phyloP scores from a whole-genome alignment of 306 rosid species.

The Rosa rugosa region DNA sequence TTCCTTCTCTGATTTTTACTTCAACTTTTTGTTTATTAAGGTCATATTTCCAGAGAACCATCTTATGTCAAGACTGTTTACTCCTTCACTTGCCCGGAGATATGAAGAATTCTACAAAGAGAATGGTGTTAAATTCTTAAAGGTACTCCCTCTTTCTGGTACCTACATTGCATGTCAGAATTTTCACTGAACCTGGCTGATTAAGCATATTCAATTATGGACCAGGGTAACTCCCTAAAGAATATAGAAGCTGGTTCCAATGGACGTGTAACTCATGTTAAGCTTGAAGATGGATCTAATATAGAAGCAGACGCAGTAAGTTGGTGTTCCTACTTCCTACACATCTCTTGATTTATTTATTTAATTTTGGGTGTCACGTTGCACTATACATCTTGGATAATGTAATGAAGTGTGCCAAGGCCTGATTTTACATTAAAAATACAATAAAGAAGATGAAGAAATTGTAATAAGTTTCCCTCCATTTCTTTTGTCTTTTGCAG shows the following conservation, averaged over 20 bases:
- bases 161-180: not conserved
- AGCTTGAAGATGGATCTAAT: constrained; percentile 77
- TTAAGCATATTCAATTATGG: constrained; percentile 30
- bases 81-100: constrained; percentile 84
- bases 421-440: constrained; percentile 1
- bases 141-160: constrained; percentile 41
- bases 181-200: not conserved
- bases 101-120: constrained; percentile 84
- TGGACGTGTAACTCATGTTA: constrained; percentile 66
- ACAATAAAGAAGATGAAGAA: constrained; percentile 4
- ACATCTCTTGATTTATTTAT: not conserved
- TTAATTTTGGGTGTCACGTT: constrained; percentile 7
- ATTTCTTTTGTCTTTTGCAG: constrained; percentile 40
- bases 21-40: constrained; percentile 34
- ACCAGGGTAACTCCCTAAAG: constrained; percentile 74
- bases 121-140: constrained; percentile 81
- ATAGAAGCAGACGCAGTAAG: constrained; percentile 84
- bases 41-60: constrained; percentile 81
- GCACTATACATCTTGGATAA: constrained; percentile 11
- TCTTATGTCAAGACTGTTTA: constrained; percentile 79
- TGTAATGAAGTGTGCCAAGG: not conserved
- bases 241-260: constrained; percentile 71
- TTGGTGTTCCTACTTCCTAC: not conserved
- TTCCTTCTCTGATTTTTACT: not conserved
- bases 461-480: constrained; percentile 9